A percentile compares a stretch with the other conserved stretches of the same genome.
Evolutionary conservation across 805 yeast species (phyloP).

Genomic region (Phaffomyces antillensis): DNA sequence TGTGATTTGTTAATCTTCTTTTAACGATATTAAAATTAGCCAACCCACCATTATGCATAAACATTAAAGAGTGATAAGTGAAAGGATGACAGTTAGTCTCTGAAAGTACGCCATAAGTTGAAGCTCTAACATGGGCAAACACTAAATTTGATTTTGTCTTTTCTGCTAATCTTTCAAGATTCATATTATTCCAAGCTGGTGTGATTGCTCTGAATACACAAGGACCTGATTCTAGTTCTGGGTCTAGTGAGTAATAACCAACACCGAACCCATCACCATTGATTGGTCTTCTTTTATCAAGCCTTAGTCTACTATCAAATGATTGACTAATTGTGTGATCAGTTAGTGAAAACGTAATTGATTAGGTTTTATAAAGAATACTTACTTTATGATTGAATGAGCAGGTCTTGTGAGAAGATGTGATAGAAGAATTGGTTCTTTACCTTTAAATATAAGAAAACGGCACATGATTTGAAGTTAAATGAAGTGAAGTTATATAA

Average conservation of each 20-base stretch:
- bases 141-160: conserved; percentile 80
- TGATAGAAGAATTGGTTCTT: conserved; percentile 79
- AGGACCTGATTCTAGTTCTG: conserved; percentile 62
- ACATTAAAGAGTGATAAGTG: conserved; percentile 77
- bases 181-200: conserved; percentile 96
- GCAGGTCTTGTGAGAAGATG: conserved; percentile 91
- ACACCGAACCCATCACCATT: conserved; percentile 99
- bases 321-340: conserved; percentile 47
- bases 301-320: conserved; percentile 79
- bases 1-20: conserved; percentile 59
- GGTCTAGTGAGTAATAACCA: conserved; percentile 74
- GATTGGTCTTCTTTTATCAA: conserved; percentile 85
- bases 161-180: conserved; percentile 75
- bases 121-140: conserved; percentile 94
- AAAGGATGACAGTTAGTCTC: conserved; percentile 98
- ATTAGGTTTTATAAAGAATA: neutral
- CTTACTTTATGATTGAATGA: conserved; percentile 82
- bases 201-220: conserved; percentile 94
- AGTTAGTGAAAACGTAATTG: too few species aligned
- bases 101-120: conserved; percentile 87
- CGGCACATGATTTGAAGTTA: conserved; percentile 60
- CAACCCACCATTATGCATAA: conserved; percentile 96
- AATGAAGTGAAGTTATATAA: neutral
- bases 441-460: conserved; percentile 77
- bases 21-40: conserved; percentile 69